Evolutionary conservation across 257 asterid species (phyloP), one percentile per base, ranked within the genome.

Genomic region (Solanum phureja): DNA sequence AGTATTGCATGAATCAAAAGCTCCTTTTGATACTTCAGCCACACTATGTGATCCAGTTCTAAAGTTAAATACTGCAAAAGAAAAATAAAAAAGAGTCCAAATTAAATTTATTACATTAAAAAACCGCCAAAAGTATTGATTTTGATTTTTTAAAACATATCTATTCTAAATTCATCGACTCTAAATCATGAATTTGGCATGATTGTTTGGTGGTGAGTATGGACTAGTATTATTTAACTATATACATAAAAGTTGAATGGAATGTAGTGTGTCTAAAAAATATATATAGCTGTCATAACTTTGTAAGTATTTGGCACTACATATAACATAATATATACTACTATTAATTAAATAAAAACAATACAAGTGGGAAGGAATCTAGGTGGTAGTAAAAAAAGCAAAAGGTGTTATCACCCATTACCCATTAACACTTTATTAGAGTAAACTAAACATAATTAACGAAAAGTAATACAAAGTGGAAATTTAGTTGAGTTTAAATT

Each of bases 1-100:
- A 23, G 90, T 24, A 69, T 88, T 90, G 95, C 98, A 96, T 0
- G 94, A 86, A 83, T 93, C 93, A 12, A 76, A 94, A 37, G 91
- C 83, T 9, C 82, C 88, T 73, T 52, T 91, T 31, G 34, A 91
- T 46, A 95, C 98, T 92, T 93, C 94, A 0, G 94, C 96, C n/a
- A 93, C 96, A 35, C 77, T 87, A 34, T 96, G 98, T 0, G 0
- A 0, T 71, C 93, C 92, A 3, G 93, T 90, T 3, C 91, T 8
- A 87, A 92, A 96, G 88, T 94, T 96, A 92, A 95, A 96, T n/a
- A 92, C 98, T 96, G 91, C 91, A 87, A 3, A 24, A 37, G 0
- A 23, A 33, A 9, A 40, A 87, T 4, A n/a, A 34, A 2, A 21
- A 33, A 18, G 1, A 4, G 16, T 23, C 29, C 23, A 35, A 18